Evolutionary conservation across 176 grass and related monocot genomes (phyloP), one percentile per base, ranked within the genome.

Genomic region (Oryza nivara): DNA sequence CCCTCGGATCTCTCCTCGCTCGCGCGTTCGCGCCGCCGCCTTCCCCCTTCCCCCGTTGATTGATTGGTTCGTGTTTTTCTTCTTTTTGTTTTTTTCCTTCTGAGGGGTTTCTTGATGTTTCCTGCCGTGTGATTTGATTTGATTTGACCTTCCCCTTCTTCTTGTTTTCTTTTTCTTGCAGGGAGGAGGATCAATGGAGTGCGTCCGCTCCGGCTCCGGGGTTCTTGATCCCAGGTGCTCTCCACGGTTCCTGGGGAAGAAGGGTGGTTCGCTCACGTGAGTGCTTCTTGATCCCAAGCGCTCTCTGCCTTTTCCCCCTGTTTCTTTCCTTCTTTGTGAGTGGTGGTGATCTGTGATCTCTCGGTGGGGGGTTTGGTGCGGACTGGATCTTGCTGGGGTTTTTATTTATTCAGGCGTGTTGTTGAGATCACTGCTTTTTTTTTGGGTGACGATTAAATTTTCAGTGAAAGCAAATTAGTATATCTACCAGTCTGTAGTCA

Each of bases 241-340:
- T 5, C 68, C 64, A 1, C 71, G 15, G 4, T 75, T 83, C 68
- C 49, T 66, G 15, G 49, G 49, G 71, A 81, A 85, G 64, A 81
- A 85, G 64, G n/a, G 70, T 11, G 70, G 16, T 36, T 22, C 70
- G 40, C 19, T 47, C 0, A 91, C 15, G 89, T 91, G 81, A 91
- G 85, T 84, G 58, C 0, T 63, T 63, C 58, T 63, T 63, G 3
- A n/a, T 60, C 19, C 5, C 48, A 16, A 16, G 3, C 2, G 2
- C 3, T 16, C 7, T 48, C 75, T 7, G 1, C 2, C 67, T 36
- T 3, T 8, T 56, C 7, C 30, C 10, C 7, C 12, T 66, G 0
- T 1, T 71, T 46, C 8, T 2, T 67, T 17, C 34, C 3, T 7
- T 3, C 17, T 7, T 6, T 68, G 6, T 56, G 44, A 40, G 3